These are phyloP conservation scores for Botrytis galanthina DNA, from an alignment of 2,329 filamentous ascomycete species.

Conservation along the genomic window DNA sequence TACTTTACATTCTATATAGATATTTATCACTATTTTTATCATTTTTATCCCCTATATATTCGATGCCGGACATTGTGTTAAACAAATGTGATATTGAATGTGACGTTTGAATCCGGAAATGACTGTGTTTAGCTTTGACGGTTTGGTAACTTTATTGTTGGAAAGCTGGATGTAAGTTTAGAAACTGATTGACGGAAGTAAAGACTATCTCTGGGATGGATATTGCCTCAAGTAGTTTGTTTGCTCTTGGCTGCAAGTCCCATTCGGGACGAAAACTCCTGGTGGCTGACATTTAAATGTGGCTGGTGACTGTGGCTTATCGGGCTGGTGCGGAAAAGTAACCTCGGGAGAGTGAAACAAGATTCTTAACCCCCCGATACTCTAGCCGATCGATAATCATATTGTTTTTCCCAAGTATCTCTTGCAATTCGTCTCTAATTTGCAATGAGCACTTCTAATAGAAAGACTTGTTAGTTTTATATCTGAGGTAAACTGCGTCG, in stretches of 20 bases:
- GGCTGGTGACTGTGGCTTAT: not conserved
- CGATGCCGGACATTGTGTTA: not conserved
- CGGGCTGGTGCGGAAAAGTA: not conserved
- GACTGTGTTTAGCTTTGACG: too few relatives aligned
- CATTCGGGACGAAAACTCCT: not conserved
- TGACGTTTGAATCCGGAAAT: too few relatives aligned
- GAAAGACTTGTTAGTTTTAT: not conserved
- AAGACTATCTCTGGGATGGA: too few relatives aligned
- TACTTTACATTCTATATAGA: not conserved
- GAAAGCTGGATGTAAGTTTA: too few relatives aligned
- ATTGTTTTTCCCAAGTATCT: not conserved
- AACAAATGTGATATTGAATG: not conserved
- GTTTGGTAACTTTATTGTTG: too few relatives aligned
- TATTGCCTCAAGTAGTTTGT: too few relatives aligned
- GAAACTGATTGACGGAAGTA: too few relatives aligned
- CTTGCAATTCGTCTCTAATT: not conserved
- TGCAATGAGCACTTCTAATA: not conserved
- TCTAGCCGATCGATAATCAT: not conserved
- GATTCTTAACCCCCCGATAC: slow-evolving; percentile 6
- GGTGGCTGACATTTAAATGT: not conserved
- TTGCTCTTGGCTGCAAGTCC: too few relatives aligned
- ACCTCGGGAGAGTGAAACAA: not conserved
- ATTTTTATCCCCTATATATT: not conserved
- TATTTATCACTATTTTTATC: not conserved
- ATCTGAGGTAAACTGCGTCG: not conserved